A percentile compares a stretch with the other conserved stretches of the same genome.
Conservation (phyloP, 768 basidiomycete species). For the Cystobasidiopsis lactophilus region DNA sequence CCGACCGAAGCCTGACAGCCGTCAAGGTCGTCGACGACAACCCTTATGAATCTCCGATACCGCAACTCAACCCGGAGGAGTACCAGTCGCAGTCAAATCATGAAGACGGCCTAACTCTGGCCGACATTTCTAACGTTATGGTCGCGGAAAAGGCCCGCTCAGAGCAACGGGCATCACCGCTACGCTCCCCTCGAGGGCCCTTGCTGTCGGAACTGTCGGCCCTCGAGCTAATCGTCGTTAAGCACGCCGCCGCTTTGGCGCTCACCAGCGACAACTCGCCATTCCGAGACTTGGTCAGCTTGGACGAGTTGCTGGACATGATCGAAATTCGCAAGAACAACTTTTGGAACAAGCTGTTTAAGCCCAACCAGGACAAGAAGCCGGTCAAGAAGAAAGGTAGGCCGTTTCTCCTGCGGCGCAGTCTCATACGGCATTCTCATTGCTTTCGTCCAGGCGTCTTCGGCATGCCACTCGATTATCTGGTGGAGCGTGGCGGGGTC, state of each 20-base stretch:
- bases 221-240: slow-evolving; percentile 71
- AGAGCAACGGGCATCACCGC: slow-evolving; percentile 38
- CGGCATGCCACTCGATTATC: slow-evolving; percentile 68
- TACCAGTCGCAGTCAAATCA: slow-evolving; percentile 20
- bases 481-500: slow-evolving; percentile 86
- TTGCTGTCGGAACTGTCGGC: slow-evolving; percentile 63
- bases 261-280: slow-evolving; percentile 43
- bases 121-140: slow-evolving; percentile 80
- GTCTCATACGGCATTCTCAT: neutral
- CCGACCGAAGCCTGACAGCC: slow-evolving; percentile 11
- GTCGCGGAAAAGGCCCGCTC: slow-evolving; percentile 77
- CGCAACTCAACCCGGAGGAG: slow-evolving; percentile 21
- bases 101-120: slow-evolving; percentile 74
- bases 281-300: slow-evolving; percentile 40
- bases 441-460: slow-evolving; percentile 50
- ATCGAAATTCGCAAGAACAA: slow-evolving; percentile 78
- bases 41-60: neutral
- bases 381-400: slow-evolving; percentile 42
- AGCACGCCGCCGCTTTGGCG: slow-evolving; percentile 66
- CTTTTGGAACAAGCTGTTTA: slow-evolving; percentile 93
- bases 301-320: slow-evolving; percentile 83
- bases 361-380: slow-evolving; percentile 62
- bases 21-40: slow-evolving; percentile 15
- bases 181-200: slow-evolving; percentile 28
- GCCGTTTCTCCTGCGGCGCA: slow-evolving; percentile 13